Percentiles rank a stretch among this genome's conserved stretches.
phyloP scores from a whole-genome alignment of 768 basidiomycete species.

The Hypsizygus marmoreus region DNA sequence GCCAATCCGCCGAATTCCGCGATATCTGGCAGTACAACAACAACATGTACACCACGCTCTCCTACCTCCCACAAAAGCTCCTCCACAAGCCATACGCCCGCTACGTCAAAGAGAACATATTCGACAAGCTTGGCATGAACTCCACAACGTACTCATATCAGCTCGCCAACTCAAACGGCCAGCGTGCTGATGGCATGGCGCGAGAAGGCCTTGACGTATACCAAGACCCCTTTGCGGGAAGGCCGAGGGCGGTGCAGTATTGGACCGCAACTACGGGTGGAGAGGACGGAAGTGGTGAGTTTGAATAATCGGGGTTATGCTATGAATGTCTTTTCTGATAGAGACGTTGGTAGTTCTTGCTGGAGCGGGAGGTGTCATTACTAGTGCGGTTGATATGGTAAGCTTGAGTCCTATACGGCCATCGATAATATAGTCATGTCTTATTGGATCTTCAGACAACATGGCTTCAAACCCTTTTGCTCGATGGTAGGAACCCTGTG shows the following conservation, averaged over 20 bases:
- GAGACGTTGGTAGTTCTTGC: slow-evolving; percentile 17
- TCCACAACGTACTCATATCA: slow-evolving; percentile 28
- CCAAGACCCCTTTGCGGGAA: slow-evolving; percentile 23
- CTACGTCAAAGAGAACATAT: slow-evolving; percentile 29
- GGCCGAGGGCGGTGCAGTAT: slow-evolving; percentile 18
- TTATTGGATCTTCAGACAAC: slow-evolving; percentile 18
- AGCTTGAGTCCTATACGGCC: not conserved
- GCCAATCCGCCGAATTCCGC: slow-evolving; percentile 2
- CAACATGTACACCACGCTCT: slow-evolving; percentile 26
- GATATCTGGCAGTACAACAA: slow-evolving; percentile 26
- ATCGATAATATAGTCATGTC: not conserved
- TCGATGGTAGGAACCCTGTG: slow-evolving; percentile 22
- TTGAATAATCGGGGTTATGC: too few species aligned
- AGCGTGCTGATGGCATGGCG: slow-evolving; percentile 24
- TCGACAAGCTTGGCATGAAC: slow-evolving; percentile 27
- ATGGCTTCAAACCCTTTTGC: slow-evolving; percentile 32
- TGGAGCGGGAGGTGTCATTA: slow-evolving; percentile 31
- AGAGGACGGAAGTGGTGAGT: slow-evolving; percentile 23
- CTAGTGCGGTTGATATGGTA: slow-evolving; percentile 25
- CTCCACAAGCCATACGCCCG: slow-evolving; percentile 20
- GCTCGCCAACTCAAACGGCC: slow-evolving; percentile 25
- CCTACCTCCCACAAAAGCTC: slow-evolving; percentile 21
- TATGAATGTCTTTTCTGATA: not conserved
- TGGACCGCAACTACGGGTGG: slow-evolving; percentile 17
- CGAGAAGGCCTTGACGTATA: slow-evolving; percentile 18